phyloP scores from a whole-genome alignment of 345 rosid genomes.

The Litchi chinensis region DNA sequence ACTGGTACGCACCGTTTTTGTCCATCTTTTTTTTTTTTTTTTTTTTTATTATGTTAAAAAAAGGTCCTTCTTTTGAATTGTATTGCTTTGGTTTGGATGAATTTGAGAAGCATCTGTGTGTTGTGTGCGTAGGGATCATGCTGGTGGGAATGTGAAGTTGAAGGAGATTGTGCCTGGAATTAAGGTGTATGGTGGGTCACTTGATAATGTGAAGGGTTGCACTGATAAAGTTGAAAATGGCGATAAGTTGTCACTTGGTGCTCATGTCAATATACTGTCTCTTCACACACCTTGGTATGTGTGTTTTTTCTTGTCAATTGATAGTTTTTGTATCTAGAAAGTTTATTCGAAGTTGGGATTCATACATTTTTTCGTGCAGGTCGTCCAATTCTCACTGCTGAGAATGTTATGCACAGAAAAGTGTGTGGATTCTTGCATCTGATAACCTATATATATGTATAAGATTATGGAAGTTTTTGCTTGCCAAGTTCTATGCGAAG shows the following conservation, averaged over 20 bases:
- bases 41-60: too few relatives aligned
- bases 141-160: constrained; percentile 86
- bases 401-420: too few relatives aligned
- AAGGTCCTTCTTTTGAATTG: not conserved
- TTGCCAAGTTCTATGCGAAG: not conserved
- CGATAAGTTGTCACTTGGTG: constrained; percentile 61
- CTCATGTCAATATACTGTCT: constrained; percentile 53
- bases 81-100: not conserved
- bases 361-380: too few relatives aligned
- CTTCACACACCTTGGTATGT: constrained; percentile 89
- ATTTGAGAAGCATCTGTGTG: not conserved
- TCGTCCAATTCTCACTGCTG: too few relatives aligned
- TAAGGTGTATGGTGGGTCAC: constrained; percentile 81
- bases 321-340: too few relatives aligned
- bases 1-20: constrained; percentile 48
- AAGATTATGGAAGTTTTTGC: not conserved
- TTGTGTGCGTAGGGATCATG: constrained; percentile 72
- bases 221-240: constrained; percentile 74
- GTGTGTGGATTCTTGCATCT: not conserved
- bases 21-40: not conserved
- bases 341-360: too few relatives aligned
- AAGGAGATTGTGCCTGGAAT: constrained; percentile 75
- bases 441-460: not conserved
- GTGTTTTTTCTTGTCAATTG: not conserved
- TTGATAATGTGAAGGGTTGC: constrained; percentile 83